Evolutionary conservation across 345 rosid species (phyloP), one percentile per base, ranked within the genome.

Genomic region (Ceriops zippeliana): DNA sequence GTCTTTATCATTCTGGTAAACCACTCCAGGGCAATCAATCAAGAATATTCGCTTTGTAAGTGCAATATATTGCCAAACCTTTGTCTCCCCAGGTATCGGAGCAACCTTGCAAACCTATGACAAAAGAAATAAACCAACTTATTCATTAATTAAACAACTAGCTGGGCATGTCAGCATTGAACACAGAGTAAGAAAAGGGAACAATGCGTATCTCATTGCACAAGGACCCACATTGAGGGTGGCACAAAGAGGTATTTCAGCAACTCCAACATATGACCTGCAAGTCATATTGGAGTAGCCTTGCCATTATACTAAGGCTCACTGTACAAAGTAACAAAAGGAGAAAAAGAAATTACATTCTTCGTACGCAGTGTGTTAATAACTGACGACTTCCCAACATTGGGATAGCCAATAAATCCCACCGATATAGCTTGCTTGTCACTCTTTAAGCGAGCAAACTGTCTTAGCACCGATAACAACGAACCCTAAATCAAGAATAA

Each of bases 31-130:
- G 78, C 97, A 95, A 78, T 95, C 96, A 64, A 91, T 95, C 81
- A 95, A 82, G 82, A 88, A 95, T 52, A 91, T 95, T 72, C 92
- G 85, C 77, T 95, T 91, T n/a, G 99, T 91, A 30, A 89, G 86
- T 59, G 96, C 88, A 76, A 91, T 91, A 59, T 95, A 91, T 68
- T 95, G 99, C 97, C 99, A 95, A 56, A 91, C 97, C 79, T 91
- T 91, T 8, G 99, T 95, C 83, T 95, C 99, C 66, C 97, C 99
- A 0, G 99, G 99, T 73, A 95, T 91, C 27, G 99, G 97, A 77
- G 99, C 99, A 70, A 90, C 99, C 81, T 88, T 95, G 86, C 99
- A 91, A 68, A 95, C 97, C 98, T 93, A 53, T 27, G 7, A 63
- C 2, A 21, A 11, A 75, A 67, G 53, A 30, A 51, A 5, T 66